Evolutionary conservation across 2,329 filamentous ascomycete species (phyloP), one percentile per base, ranked within the genome.

Genomic region (Pseudocercospora eumusae): DNA sequence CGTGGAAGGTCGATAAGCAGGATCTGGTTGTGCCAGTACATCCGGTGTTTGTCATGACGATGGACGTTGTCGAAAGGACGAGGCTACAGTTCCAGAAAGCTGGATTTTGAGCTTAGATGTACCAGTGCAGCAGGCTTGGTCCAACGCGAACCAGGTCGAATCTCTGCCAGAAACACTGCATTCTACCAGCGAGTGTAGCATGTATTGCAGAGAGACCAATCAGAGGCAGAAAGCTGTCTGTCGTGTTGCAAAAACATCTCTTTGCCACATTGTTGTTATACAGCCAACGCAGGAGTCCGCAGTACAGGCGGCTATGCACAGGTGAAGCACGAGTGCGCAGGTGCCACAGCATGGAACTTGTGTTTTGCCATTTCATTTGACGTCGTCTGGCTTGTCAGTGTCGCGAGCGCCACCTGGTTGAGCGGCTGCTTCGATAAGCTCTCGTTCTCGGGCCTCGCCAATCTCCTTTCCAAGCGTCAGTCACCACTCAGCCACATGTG

Each of bases 11-110:
- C 77, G 87, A 91, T 63, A 84, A 89, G 69, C 78, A 81, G 61
- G 91, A 96, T 78, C 80, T 86, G 44, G 82, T 96, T 56, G 80
- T 79, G 56, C 80, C 88, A 15, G 83, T 91, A 42, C 92, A 97
- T 76, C 93, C 93, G 1, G 84, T 97, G 25, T 97, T 91, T 77
- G 89, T 91, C 65, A 88, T 97, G 67, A 90, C 92, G 4, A 86
- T 89, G 75, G 81, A 84, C 64, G 83, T 83, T 57, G 89, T 88
- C 58, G 84, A 88, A 69, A 81, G 36, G 47, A 63, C 66, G 9
- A 66, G 60, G 52, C 20, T 40, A 60, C 61, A 68, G 36, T 74
- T 74, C 49, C 61, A 61, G 56, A 57, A 64, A 7, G 64, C 62
- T 25, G 66, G 64, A n/a, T 65, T 69, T 45, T 65, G 52, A 64